Evolutionary conservation across 2,329 filamentous ascomycete species (phyloP), one percentile per base, ranked within the genome.

Genomic region (Stachybotrys elegans): DNA sequence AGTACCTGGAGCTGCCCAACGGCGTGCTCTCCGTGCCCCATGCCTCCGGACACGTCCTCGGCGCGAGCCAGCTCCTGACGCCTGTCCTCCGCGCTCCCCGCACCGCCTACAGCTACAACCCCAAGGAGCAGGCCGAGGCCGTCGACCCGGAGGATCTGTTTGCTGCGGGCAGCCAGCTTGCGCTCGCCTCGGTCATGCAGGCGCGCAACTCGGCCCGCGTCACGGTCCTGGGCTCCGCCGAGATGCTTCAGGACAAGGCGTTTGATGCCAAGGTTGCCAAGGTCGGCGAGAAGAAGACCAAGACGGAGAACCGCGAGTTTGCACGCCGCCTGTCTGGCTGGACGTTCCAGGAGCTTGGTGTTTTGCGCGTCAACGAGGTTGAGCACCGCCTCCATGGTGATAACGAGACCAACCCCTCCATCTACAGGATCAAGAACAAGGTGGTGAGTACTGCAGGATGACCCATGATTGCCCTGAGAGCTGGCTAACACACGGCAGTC

Each of bases 371-470:
- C 57, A 88, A 88, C 62, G 80, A 77, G 57, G 77, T 97, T 51
- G 79, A 90, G 69, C 93, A 98, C 69, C 83, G 83, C 59, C 69
- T 84, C 43, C 49, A 57, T 41, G 72, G 66, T n/a, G 61, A 62
- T 38, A 76, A 79, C 50, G 76, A 76, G 51, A 76, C 79, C 51
- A 96, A 96, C 72, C 91, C 92, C 9, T 79, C 72, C 44, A 91
- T 97, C 53, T 98, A 98, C 72, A 81, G 93, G 52, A 83, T 98
- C 63, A 98, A 97, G 79, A 95, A 89, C 69, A 85, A 96, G 61
- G 91, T 96, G 57, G 91, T 95, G 79, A 63, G 89, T 87, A 40
- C 40, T 22, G 19, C n/a, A n/a, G n/a, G n/a, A n/a, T n/a, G n/a
- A n/a, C n/a, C n/a, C n/a, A n/a, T n/a, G n/a, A n/a, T n/a, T n/a